Percentiles rank a stretch among this genome's conserved stretches.
phyloP scores from a whole-genome alignment of 331 rosid genomes.

The Acacia concinna region DNA sequence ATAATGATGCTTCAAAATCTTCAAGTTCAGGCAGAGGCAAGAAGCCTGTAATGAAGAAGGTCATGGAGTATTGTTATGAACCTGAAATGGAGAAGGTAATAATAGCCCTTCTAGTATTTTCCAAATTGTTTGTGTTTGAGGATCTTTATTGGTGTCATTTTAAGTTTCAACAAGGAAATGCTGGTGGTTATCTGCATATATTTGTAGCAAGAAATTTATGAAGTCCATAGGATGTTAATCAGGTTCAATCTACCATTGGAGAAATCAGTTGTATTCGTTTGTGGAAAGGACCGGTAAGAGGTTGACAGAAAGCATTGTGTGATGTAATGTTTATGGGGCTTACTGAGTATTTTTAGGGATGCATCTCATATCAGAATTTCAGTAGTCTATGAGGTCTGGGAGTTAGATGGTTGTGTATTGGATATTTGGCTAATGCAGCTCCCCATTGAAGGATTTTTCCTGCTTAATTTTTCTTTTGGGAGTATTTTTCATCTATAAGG shows the following conservation, averaged over 20 bases:
- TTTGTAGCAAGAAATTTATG: neutral
- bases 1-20: constrained; percentile 62
- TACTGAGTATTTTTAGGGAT: neutral
- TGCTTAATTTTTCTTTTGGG: neutral
- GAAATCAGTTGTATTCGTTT: neutral
- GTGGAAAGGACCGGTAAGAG: neutral
- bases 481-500: neutral
- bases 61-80: constrained; percentile 98
- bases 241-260: constrained; percentile 1
- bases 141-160: constrained; percentile 11
- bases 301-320: neutral
- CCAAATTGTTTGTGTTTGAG: neutral
- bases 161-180: constrained; percentile 15
- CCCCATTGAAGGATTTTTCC: constrained; percentile 17
- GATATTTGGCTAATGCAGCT: constrained; percentile 16
- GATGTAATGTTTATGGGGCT: neutral
- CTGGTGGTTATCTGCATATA: constrained; percentile 10
- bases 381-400: constrained; percentile 11
- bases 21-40: constrained; percentile 75
- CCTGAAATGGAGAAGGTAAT: constrained; percentile 99
- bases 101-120: neutral
- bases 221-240: neutral
- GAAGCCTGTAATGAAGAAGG: constrained; percentile 69
- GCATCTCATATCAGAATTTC: constrained; percentile 6
- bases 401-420: constrained; percentile 14